Conservation (phyloP, 2,329 filamentous ascomycete species). For the Colletotrichum tanaceti region DNA sequence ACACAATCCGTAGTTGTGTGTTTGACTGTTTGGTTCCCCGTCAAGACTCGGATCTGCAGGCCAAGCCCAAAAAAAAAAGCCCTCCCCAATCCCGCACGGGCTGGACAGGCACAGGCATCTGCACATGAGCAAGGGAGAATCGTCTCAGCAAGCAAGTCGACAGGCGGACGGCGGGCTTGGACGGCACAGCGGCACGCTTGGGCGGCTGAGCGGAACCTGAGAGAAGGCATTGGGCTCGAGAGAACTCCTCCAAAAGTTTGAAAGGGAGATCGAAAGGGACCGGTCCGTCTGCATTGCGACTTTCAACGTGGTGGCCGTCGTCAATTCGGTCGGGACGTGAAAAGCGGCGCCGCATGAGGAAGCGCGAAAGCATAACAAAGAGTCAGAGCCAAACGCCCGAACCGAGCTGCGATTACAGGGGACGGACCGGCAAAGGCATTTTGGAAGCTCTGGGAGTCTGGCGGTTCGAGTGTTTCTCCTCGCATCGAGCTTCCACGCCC, state of each 20-base stretch:
- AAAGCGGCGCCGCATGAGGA: background rate
- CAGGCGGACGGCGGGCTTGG: conserved; percentile 26
- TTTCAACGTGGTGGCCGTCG: background rate
- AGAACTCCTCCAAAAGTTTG: too few species aligned
- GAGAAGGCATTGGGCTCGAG: conserved; percentile 15
- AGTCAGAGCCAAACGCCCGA: background rate
- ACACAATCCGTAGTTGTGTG: too few species aligned
- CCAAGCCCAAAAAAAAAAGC: conserved; percentile 26
- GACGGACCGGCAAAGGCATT: background rate
- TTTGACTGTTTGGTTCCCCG: too few species aligned
- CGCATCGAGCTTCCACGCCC: conserved; percentile 19
- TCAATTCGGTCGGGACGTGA: too few species aligned
- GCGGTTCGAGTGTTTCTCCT: conserved; percentile 23
- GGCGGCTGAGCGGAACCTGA: conserved; percentile 25
- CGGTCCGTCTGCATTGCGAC: conserved; percentile 8
- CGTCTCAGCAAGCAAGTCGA: background rate
- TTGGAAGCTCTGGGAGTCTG: conserved; percentile 8
- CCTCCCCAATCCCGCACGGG: conserved; percentile 19
- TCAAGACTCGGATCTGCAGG: conserved; percentile 15
- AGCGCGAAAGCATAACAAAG: conserved; percentile 1
- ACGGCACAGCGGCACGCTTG: conserved; percentile 35
- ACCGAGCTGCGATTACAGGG: background rate
- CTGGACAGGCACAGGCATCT: conserved; percentile 36
- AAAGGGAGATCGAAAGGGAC: background rate
- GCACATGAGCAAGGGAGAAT: background rate